These are phyloP conservation scores for Austroboletus novae-zelandiae DNA, from an alignment of 1,284 basidiomycete species.

Conservation along the genomic window DNA sequence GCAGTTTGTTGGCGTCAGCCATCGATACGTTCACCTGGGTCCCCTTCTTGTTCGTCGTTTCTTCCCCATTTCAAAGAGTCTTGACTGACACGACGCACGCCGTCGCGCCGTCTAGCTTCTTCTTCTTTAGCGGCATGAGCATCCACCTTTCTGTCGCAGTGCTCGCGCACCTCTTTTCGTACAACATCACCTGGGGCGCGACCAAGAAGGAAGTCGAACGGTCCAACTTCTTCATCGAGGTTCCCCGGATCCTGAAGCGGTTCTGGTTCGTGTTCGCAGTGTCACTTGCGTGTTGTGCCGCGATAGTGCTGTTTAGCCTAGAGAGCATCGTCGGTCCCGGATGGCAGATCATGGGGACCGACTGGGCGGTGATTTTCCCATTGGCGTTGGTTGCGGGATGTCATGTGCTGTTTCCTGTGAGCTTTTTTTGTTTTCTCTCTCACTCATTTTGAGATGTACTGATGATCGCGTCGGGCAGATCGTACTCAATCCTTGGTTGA, in stretches of 20 bases:
- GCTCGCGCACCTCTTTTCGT: constrained; percentile 77
- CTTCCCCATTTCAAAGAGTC: neutral
- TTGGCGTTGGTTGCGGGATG: constrained; percentile 55
- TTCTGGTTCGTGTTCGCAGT: constrained; percentile 39
- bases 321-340: constrained; percentile 38
- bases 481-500: constrained; percentile 75
- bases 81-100: neutral
- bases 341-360: constrained; percentile 43
- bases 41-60: constrained; percentile 58
- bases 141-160: constrained; percentile 72
- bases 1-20: constrained; percentile 43
- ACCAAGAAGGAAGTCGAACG: constrained; percentile 79
- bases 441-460: constrained; percentile 15
- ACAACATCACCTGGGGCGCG: constrained; percentile 82
- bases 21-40: constrained; percentile 61
- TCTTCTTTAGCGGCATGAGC: constrained; percentile 81
- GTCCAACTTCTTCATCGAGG: constrained; percentile 86
- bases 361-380: constrained; percentile 73
- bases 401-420: constrained; percentile 68
- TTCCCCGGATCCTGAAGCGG: constrained; percentile 75
- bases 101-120: constrained; percentile 50
- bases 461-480: constrained; percentile 42
- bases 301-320: constrained; percentile 40
- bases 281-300: constrained; percentile 35
- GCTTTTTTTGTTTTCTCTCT: too few species aligned